A percentile compares a stretch with the other conserved stretches of the same genome.
phyloP scores from a whole-genome alignment of 2,329 filamentous ascomycete species.

The Monosporascus sp. region DNA sequence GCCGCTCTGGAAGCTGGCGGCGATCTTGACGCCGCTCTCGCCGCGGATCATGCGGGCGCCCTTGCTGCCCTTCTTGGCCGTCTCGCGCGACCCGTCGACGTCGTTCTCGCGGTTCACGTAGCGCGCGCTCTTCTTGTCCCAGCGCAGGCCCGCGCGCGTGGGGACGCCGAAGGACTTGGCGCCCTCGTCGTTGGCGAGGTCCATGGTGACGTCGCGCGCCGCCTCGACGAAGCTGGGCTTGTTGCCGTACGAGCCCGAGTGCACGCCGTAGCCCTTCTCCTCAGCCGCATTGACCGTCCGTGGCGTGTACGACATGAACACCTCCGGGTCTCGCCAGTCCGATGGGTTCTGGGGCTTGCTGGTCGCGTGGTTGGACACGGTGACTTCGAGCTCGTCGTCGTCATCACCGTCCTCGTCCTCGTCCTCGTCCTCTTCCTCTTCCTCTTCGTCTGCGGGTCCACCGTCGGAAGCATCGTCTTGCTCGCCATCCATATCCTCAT shows the following conservation, averaged over 20 bases:
- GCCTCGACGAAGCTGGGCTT: conserved; percentile 77
- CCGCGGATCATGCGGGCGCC: conserved; percentile 69
- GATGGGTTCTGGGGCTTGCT: conserved; percentile 43
- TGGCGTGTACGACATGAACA: conserved; percentile 96
- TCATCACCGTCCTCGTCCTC: conserved; percentile 39
- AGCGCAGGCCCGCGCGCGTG: conserved; percentile 72
- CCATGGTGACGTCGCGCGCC: conserved; percentile 85
- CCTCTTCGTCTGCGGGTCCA: conserved; percentile 30
- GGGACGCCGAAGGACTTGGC: conserved; percentile 74
- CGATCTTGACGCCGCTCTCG: conserved; percentile 93
- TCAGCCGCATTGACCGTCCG: conserved; percentile 75
- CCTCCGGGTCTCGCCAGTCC: conserved; percentile 75
- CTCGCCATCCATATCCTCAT: conserved; percentile 24
- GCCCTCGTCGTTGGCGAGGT: conserved; percentile 83
- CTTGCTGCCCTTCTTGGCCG: conserved; percentile 38
- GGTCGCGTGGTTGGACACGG: conserved; percentile 56
- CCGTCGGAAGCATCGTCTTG: conserved; percentile 27
- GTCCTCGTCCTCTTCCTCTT: conserved; percentile 29
- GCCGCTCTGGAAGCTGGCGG: conserved; percentile 86
- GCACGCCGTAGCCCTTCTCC: conserved; percentile 89
- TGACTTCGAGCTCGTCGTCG: conserved; percentile 64
- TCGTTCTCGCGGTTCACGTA: conserved; percentile 91
- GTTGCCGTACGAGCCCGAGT: conserved; percentile 57
- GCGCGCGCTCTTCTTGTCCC: conserved; percentile 96
- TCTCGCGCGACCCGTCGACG: conserved; percentile 74